These are phyloP conservation scores for Ganoderma meredithae DNA, from an alignment of 1,284 basidiomycete species.

Conservation along the genomic window DNA sequence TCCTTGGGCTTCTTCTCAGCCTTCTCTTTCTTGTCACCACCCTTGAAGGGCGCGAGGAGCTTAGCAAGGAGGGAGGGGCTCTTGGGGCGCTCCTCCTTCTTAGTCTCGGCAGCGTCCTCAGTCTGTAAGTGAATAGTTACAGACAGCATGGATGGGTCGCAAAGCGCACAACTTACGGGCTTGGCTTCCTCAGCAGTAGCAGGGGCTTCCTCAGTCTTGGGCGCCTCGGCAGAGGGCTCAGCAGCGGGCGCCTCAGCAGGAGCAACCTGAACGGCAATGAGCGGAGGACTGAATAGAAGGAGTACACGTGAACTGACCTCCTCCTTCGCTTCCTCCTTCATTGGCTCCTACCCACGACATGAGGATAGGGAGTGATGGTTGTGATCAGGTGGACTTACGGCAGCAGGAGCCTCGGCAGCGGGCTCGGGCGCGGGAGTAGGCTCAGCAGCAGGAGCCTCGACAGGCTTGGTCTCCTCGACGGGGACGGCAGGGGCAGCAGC, in stretches of 20 bases:
- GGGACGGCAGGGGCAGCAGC: constrained; percentile 48
- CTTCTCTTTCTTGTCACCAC: constrained; percentile 45
- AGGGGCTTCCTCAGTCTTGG: constrained; percentile 45
- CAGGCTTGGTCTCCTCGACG: constrained; percentile 55
- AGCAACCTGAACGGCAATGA: constrained; percentile 16
- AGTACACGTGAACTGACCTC: constrained; percentile 20
- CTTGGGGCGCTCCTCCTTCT: constrained; percentile 80
- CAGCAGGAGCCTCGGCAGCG: constrained; percentile 41
- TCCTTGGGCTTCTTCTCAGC: constrained; percentile 64
- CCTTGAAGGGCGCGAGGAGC: constrained; percentile 75
- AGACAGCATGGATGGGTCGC: constrained; percentile 16
- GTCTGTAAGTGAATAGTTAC: constrained; percentile 30
- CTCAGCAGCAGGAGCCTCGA: constrained; percentile 51
- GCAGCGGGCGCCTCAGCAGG: constrained; percentile 38
- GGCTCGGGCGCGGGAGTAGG: constrained; percentile 41
- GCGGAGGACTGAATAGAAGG: background rate
- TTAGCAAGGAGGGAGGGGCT: constrained; percentile 77
- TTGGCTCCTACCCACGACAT: constrained; percentile 25
- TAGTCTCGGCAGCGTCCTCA: constrained; percentile 54
- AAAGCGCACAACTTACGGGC: constrained; percentile 53
- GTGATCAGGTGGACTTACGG: constrained; percentile 22
- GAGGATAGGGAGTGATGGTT: background rate
- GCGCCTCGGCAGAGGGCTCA: constrained; percentile 48
- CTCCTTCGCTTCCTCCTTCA: constrained; percentile 32
- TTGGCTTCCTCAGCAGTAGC: constrained; percentile 61